Base-by-base conservation (phyloP, 768 basidiomycete species). In the Cantharellus anzutake region DNA sequence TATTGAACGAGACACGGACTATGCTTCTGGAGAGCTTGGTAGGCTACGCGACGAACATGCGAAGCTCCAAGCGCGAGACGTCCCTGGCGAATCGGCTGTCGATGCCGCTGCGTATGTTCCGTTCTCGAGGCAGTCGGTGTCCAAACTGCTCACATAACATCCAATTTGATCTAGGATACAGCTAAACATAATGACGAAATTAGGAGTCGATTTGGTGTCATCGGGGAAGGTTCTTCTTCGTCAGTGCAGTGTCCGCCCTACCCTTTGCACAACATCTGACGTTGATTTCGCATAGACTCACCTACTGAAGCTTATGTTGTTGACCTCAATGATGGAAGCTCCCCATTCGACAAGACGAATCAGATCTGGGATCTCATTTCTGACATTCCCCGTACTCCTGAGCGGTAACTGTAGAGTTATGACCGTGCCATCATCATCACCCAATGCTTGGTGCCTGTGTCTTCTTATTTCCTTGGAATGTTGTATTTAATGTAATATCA, bases 401-500 rank as follows among this genome's bases (percentile, higher is more conserved):
- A 48, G 44, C n/a, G 48, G 44, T 35, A 20, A 34, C 38, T 41
- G 60, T 29, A 29, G 20, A 29, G 20, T 37, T 58, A 20, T 40
- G 14, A 37, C 16, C 11, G 59, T 7, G 11, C 20, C 41, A 16
- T 3, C 42, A 35, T 37, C 40, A 42, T 63, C 39, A 35, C 40
- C 20, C 20, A 1, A 29, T 29, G 20, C 20, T 29, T 29, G 1
- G 20, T 29, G 20, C 20, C 20, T 29, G 20, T 29, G 20, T 29
- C 20, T 29, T 29, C 20, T 29, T 29, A 29, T 29, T 29, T 29
- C 20, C 20, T 29, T 29, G 44, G 11, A 48, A 48, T 11, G 29
- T 48, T 11, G 44, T 48, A 48, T 11, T 48, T 29, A 38, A 35
- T 42, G 40, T 53, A 39, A 51, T 58, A 57, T 75, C 73, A 87